A percentile compares a stretch with the other conserved stretches of the same genome.
Evolutionary conservation across 768 basidiomycete species (phyloP).

Genomic region (Cystofilobasidium bisporidii): DNA sequence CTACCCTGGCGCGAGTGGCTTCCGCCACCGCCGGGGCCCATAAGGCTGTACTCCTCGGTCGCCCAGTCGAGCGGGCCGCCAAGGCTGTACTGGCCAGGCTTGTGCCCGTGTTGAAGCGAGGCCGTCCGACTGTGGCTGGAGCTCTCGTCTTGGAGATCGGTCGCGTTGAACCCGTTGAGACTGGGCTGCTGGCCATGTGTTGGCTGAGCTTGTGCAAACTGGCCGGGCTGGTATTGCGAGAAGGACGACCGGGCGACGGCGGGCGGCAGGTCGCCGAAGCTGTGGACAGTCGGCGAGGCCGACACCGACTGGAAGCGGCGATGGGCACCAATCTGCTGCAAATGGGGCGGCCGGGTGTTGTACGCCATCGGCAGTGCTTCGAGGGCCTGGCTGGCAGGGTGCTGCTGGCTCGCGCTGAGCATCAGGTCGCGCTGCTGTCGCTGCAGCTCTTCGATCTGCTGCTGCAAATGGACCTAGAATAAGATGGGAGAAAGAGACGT

Average conservation of each 20-base stretch:
- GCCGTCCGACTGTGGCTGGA: conserved; percentile 47
- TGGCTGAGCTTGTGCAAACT: conserved; percentile 43
- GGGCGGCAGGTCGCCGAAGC: conserved; percentile 16
- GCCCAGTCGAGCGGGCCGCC: conserved; percentile 34
- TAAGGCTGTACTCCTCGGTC: conserved; percentile 73
- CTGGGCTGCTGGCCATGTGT: conserved; percentile 45
- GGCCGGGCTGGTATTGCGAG: conserved; percentile 30
- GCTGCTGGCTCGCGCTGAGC: conserved; percentile 25
- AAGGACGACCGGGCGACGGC: conserved; percentile 15
- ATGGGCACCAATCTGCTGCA: conserved; percentile 44
- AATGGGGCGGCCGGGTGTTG: background rate
- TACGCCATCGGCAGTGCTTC: conserved; percentile 1
- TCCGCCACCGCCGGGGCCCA: conserved; percentile 47
- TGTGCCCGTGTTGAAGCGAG: conserved; percentile 42
- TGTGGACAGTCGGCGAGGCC: conserved; percentile 30
- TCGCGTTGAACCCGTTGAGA: conserved; percentile 34
- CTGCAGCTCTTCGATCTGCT: conserved; percentile 40
- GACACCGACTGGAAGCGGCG: conserved; percentile 80
- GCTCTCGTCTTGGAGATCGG: conserved; percentile 39
- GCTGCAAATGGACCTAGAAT: conserved; percentile 41
- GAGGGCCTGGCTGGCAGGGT: background rate
- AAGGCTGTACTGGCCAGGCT: conserved; percentile 17
- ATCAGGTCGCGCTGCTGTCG: conserved; percentile 39
- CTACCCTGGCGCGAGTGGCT: conserved; percentile 59
- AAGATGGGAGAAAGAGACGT: conserved; percentile 46